A percentile compares a stretch with the other conserved stretches of the same genome.
Conservation (phyloP, 2,329 filamentous ascomycete species). For the Escovopsis sp. region DNA sequence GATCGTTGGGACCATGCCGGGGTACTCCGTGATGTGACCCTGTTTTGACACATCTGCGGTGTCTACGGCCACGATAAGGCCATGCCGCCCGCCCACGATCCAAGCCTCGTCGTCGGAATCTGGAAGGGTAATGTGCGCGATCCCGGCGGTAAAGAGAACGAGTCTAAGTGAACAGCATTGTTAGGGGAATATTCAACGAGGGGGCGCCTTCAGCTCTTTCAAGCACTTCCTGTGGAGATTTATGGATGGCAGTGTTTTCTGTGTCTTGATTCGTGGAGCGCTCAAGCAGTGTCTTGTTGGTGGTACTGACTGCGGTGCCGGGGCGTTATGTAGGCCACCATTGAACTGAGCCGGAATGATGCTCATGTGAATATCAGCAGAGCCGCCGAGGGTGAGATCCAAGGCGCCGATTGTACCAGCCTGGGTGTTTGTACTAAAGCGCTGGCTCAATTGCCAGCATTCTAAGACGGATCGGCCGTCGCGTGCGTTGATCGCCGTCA, state of each 20-base stretch:
- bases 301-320: constrained; percentile 23
- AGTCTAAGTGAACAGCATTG: constrained; percentile 10
- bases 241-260: no score
- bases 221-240: no score
- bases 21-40: constrained; percentile 27
- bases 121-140: constrained; percentile 25
- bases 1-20: constrained; percentile 19
- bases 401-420: constrained; percentile 18
- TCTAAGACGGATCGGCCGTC: constrained; percentile 25
- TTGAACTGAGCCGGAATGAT: constrained; percentile 22
- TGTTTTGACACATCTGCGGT: constrained; percentile 21
- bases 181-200: background rate
- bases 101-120: constrained; percentile 20
- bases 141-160: constrained; percentile 22
- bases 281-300: background rate
- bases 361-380: constrained; percentile 18
- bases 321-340: constrained; percentile 26
- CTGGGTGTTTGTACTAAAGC: constrained; percentile 11
- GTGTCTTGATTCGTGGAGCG: no score
- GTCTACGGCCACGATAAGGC: constrained; percentile 27
- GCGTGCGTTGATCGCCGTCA: constrained; percentile 23
- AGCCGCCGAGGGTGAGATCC: constrained; percentile 16
- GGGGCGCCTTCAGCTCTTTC: no score
- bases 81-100: constrained; percentile 24
- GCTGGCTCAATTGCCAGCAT: constrained; percentile 26